A percentile compares a stretch with the other conserved stretches of the same genome.
These are phyloP conservation scores for Herpetomonas tarakana DNA, from an alignment of 208 protist genomes.

Conservation along the genomic window DNA sequence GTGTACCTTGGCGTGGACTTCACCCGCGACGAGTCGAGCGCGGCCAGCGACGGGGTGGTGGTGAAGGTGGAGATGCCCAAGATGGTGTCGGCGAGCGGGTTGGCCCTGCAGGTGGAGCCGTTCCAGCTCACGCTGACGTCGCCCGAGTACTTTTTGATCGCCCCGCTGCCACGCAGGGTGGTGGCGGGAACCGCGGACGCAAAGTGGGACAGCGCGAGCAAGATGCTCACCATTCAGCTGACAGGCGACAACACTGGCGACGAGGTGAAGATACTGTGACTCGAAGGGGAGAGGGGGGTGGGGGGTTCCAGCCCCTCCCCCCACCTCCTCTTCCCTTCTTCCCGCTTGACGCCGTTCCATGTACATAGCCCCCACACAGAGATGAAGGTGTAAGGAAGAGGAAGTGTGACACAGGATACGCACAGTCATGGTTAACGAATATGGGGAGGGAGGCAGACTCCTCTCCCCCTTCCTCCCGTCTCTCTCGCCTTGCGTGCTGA, in stretches of 20 bases:
- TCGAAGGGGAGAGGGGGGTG: not conserved
- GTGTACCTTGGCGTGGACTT: constrained; percentile 83
- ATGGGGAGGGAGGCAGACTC: too few relatives aligned
- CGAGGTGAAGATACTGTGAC: constrained; percentile 30
- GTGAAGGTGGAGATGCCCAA: constrained; percentile 74
- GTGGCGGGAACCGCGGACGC: constrained; percentile 46
- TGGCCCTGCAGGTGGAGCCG: constrained; percentile 64
- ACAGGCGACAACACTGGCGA: constrained; percentile 30
- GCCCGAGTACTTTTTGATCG: constrained; percentile 60
- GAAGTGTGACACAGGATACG: too few relatives aligned
- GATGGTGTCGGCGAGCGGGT: constrained; percentile 23
- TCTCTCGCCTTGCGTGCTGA: too few relatives aligned
- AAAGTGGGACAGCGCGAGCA: constrained; percentile 64
- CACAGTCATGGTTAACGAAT: too few relatives aligned
- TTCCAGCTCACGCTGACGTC: constrained; percentile 56
- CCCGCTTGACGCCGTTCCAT: too few relatives aligned
- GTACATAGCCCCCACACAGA: too few relatives aligned
- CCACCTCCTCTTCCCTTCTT: too few relatives aligned
- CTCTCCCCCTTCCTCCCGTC: too few relatives aligned
- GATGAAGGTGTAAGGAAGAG: too few relatives aligned
- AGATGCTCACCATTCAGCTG: constrained; percentile 55
- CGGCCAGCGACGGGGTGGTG: constrained; percentile 65
- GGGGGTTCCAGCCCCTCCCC: not conserved
- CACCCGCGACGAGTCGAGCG: constrained; percentile 43
- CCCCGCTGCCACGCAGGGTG: constrained; percentile 61